Evolutionary conservation across 2,329 filamentous ascomycete species (phyloP), one percentile per base, ranked within the genome.

Genomic region (Ophiosphaerella korrae): DNA sequence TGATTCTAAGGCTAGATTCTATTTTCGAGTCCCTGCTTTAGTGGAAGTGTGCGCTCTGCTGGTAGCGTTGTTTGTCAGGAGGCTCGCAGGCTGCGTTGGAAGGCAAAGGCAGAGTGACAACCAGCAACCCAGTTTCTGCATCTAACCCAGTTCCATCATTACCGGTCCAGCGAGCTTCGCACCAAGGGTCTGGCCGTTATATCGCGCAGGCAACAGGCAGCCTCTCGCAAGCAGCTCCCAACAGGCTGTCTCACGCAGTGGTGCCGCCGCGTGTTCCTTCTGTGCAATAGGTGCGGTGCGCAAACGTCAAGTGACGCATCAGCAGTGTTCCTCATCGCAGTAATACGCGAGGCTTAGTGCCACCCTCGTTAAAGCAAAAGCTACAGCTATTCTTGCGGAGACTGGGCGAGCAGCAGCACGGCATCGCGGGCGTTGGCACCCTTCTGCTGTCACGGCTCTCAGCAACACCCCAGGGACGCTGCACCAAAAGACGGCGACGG

Each of bases 241-340:
- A 50, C 57, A 50, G 26, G 26, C 50, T 49, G 59, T 59, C 52
- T 55, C 57, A 64, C 51, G 57, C 61, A 46, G 52, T 47, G 61
- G 50, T 45, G 60, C 53, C 36, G 54, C 55, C 53, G 60, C 56
- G 49, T 61, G 64, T 65, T 52, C 18, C 18, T 21, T 21, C 51
- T 57, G 66, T 68, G 64, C 58, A 59, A 58, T 64, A 58, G 67
- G 64, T 70, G 67, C 66, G 65, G 64, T 69, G 67, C 66, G 65
- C 66, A 63, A 61, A 55, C 64, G 67, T 68, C 68, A 58, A 71
- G 70, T 73, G 70, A 71, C 63, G 64, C 64, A 60, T 60, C 67
- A 56, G 52, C 66, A 62, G 67, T 66, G 63, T 57, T 58, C 51
- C 42, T 57, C 60, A 57, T 65, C 58, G 63, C 67, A 57, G 63